Percentiles rank a stretch among this genome's conserved stretches.
These are phyloP conservation scores for Gossypium lobatum DNA, from an alignment of 441 rosid genomes.

Conservation along the genomic window DNA sequence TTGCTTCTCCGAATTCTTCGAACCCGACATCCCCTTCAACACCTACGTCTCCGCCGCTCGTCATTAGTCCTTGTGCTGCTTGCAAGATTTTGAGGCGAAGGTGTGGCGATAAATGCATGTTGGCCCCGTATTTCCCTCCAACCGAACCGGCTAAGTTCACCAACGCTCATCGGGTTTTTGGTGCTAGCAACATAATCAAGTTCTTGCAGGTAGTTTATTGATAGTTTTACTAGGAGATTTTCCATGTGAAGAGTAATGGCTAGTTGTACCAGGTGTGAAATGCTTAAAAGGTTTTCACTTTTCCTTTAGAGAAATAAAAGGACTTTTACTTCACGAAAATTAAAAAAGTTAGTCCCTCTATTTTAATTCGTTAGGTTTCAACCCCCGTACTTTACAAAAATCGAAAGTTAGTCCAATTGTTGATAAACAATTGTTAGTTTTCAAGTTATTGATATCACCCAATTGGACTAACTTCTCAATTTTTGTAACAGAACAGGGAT, in stretches of 20 bases:
- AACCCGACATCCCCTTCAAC: conserved; percentile 24
- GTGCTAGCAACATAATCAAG: conserved; percentile 74
- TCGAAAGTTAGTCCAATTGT: no score
- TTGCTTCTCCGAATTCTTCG: conserved; percentile 15
- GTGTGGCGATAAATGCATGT: conserved; percentile 56
- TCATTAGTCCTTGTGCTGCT: conserved; percentile 71
- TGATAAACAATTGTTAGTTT: no score
- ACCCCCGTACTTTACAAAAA: no score
- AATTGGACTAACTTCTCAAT: no score
- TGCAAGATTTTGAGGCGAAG: conserved; percentile 61
- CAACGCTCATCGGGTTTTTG: conserved; percentile 65
- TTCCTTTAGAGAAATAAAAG: no score
- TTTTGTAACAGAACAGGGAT: no score
- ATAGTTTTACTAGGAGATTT: background rate
- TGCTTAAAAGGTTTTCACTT: background rate
- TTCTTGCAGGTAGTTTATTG: conserved; percentile 45
- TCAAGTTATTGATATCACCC: no score
- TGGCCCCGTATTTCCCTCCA: conserved; percentile 69
- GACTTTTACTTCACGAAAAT: no score
- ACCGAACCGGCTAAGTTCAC: conserved; percentile 60
- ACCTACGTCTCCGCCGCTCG: conserved; percentile 24
- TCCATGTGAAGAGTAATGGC: background rate
- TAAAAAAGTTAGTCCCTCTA: no score
- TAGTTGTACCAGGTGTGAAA: background rate
- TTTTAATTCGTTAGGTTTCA: no score